A percentile compares a stretch with the other conserved stretches of the same genome.
phyloP scores from a whole-genome alignment of 192 early-diverging fungal genomes.

The Linnemannia elongata region DNA sequence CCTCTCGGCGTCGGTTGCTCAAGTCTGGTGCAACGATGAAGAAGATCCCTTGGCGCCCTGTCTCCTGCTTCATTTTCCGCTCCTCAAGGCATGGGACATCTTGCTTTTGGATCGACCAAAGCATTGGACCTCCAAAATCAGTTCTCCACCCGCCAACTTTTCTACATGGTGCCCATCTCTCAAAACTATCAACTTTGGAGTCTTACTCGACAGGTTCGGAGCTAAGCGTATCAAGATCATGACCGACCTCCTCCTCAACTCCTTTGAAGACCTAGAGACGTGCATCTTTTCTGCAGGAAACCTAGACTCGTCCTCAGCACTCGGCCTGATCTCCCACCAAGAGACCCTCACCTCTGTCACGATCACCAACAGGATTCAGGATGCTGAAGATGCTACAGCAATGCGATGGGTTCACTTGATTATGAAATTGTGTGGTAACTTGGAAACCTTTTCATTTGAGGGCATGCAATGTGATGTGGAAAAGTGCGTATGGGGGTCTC shows the following conservation, averaged over 20 bases:
- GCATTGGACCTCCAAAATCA: not conserved
- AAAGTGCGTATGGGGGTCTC: too few species aligned
- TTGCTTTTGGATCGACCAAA: not conserved
- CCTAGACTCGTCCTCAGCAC: not conserved
- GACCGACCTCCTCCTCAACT: not conserved
- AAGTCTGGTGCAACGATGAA: not conserved
- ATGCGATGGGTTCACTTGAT: not conserved
- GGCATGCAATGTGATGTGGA: not conserved
- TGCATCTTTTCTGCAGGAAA: not conserved
- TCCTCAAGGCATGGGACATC: not conserved
- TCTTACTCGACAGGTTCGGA: not conserved
- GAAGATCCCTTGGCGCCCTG: not conserved
- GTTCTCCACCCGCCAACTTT: too few species aligned
- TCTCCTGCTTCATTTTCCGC: not conserved
- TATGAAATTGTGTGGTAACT: not conserved
- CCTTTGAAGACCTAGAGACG: not conserved
- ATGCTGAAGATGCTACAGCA: accelerated
- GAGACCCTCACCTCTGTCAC: not conserved
- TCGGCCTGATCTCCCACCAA: not conserved
- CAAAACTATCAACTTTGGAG: not conserved
- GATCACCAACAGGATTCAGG: not conserved
- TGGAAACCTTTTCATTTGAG: not conserved
- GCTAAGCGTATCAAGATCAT: not conserved
- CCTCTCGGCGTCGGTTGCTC: not conserved
- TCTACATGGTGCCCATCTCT: not conserved